These are phyloP conservation scores for Porogramme epimiltina DNA, from an alignment of 1,284 basidiomycete species.

Conservation along the genomic window DNA sequence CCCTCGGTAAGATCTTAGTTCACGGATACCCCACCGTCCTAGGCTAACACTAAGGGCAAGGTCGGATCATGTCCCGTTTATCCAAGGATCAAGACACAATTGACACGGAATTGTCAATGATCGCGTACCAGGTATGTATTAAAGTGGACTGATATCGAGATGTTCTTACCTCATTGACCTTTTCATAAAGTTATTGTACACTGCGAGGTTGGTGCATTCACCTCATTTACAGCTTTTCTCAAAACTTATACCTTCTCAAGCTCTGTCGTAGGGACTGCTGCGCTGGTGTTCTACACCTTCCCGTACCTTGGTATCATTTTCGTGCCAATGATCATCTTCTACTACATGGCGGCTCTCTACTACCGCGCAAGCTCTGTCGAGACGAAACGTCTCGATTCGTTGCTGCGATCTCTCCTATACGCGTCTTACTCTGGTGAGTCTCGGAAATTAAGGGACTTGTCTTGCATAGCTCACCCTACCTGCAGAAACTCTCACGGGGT, in stretches of 20 bases:
- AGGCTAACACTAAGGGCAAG: conserved; percentile 41
- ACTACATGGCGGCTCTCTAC: conserved; percentile 50
- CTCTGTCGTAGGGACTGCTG: conserved; percentile 54
- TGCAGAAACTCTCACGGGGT: conserved; percentile 62
- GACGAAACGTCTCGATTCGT: conserved; percentile 69
- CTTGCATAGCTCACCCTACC: conserved; percentile 22
- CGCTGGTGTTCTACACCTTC: conserved; percentile 64
- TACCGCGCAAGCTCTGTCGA: conserved; percentile 64
- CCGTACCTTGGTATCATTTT: conserved; percentile 65
- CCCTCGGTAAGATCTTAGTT: conserved; percentile 52
- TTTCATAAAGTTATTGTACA: conserved; percentile 44
- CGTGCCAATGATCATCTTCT: conserved; percentile 50
- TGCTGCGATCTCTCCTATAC: conserved; percentile 68
- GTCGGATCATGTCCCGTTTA: conserved; percentile 58
- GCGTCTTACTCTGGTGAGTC: conserved; percentile 46
- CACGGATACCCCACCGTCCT: no score
- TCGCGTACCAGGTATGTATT: conserved; percentile 32
- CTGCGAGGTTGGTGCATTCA: conserved; percentile 34
- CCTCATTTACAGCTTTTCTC: background rate
- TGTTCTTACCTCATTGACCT: background rate
- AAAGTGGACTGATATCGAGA: background rate
- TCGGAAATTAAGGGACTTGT: background rate
- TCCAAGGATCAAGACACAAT: conserved; percentile 68
- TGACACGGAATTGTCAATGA: conserved; percentile 50
- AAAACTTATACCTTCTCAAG: conserved; percentile 1